phyloP scores from a whole-genome alignment of 192 early-diverging fungal genomes.

The Umbelopsis isabellina region DNA sequence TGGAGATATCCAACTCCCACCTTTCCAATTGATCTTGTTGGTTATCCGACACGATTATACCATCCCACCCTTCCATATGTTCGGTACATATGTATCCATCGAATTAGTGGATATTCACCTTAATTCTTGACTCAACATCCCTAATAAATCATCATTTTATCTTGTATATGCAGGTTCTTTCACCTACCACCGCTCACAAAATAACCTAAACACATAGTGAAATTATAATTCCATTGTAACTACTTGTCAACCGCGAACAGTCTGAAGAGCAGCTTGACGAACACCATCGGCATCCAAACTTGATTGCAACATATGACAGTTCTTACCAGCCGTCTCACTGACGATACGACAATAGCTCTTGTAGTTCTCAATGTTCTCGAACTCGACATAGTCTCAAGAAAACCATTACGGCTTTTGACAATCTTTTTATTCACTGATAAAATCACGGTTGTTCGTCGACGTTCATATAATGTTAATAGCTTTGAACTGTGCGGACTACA shows the following conservation, averaged over 20 bases:
- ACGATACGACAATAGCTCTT: constrained; percentile 94
- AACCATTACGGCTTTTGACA: constrained; percentile 21
- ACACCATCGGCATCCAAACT: constrained; percentile 68
- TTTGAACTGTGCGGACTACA: constrained; percentile 24
- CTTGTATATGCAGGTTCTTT: too few relatives aligned
- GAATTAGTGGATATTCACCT: too few relatives aligned
- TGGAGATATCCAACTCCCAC: too few relatives aligned
- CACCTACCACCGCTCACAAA: too few relatives aligned
- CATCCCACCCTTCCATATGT: too few relatives aligned
- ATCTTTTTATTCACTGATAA: constrained; percentile 35
- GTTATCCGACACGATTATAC: too few relatives aligned
- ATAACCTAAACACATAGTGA: too few relatives aligned
- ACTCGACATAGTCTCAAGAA: constrained; percentile 14
- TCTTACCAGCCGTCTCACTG: constrained; percentile 99
- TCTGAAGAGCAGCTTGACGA: constrained; percentile 81
- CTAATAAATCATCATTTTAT: too few relatives aligned
- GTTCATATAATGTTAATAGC: constrained; percentile 2
- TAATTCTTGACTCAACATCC: too few relatives aligned
- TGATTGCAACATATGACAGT: constrained; percentile 93
- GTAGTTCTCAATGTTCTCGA: constrained; percentile 90
- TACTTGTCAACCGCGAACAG: constrained; percentile 88
- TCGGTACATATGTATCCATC: too few relatives aligned
- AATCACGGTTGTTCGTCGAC: constrained; percentile 27
- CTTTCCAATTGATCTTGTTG: too few relatives aligned
- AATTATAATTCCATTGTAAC: too few relatives aligned